Conservation (phyloP, 2,329 filamentous ascomycete genomes). For the Trichoderma cornu-damae region DNA sequence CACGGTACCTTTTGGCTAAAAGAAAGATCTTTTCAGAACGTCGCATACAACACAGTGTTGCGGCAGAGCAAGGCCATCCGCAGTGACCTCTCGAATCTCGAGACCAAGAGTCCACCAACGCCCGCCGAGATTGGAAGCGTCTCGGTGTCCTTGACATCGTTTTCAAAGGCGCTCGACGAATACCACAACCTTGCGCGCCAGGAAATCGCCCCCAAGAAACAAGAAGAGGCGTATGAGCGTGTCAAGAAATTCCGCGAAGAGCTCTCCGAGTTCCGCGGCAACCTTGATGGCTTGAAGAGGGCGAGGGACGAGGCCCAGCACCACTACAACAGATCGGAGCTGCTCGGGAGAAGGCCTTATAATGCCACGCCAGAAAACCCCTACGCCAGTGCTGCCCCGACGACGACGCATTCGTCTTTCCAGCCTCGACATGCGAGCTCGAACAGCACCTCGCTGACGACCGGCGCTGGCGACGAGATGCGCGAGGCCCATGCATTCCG, state of each 20-base stretch:
- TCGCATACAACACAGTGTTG: constrained; percentile 77
- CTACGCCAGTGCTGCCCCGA: constrained; percentile 58
- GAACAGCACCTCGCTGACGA: constrained; percentile 29
- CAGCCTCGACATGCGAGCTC: constrained; percentile 41
- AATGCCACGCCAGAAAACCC: constrained; percentile 84
- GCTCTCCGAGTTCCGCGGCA: constrained; percentile 70
- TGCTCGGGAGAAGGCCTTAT: constrained; percentile 80
- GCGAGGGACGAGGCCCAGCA: constrained; percentile 70
- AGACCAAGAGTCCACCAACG: constrained; percentile 59
- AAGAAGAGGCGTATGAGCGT: constrained; percentile 82
- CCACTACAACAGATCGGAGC: constrained; percentile 64
- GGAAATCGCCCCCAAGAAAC: constrained; percentile 85
- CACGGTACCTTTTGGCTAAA: not conserved
- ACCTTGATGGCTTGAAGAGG: constrained; percentile 72
- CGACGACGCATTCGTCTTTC: constrained; percentile 32
- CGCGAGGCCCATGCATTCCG: constrained; percentile 79
- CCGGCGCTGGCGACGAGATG: constrained; percentile 55
- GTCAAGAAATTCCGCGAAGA: constrained; percentile 81
- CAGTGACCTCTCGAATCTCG: constrained; percentile 67
- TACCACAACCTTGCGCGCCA: constrained; percentile 81
- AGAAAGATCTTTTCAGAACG: constrained; percentile 54
- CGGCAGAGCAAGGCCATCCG: constrained; percentile 79
- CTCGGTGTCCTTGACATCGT: constrained; percentile 70
- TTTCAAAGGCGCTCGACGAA: constrained; percentile 87
- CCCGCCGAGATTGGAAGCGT: constrained; percentile 58